Evolutionary conservation across 306 rosid species (phyloP).

Genomic region (Pueraria montana): DNA sequence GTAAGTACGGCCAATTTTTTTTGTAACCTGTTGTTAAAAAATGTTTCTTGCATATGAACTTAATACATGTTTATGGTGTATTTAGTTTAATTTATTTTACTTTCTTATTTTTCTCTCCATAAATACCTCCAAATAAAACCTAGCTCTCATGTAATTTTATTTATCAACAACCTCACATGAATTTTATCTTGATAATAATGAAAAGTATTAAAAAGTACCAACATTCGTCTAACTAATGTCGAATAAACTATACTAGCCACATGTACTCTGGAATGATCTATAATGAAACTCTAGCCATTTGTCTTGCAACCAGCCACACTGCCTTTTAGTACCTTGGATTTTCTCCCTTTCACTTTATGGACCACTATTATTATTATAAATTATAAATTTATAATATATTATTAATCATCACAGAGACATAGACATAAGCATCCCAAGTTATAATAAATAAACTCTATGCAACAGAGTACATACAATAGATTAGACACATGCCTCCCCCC

Average conservation of each 20-base stretch:
- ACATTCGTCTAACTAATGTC: background rate
- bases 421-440: background rate
- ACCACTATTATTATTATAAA: slow-evolving; percentile 23
- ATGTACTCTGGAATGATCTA: background rate
- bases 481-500: slow-evolving; percentile 46
- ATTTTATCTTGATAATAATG: background rate
- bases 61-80: too few relatives aligned
- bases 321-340: slow-evolving; percentile 39
- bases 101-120: too few relatives aligned
- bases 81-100: too few relatives aligned
- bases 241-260: background rate
- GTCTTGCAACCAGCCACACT: background rate
- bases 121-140: too few relatives aligned
- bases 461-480: slow-evolving; percentile 14
- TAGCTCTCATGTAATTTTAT: background rate
- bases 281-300: background rate
- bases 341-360: slow-evolving; percentile 34
- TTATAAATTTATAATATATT: slow-evolving; percentile 1
- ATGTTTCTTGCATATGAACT: too few relatives aligned
- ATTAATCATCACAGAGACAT: background rate
- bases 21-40: too few relatives aligned
- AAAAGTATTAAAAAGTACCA: background rate
- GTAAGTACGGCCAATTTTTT: too few relatives aligned
- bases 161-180: background rate
- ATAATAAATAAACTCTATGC: slow-evolving; percentile 3